Percentiles rank a stretch among this genome's conserved stretches.
Evolutionary conservation across 2,329 filamentous ascomycete genomes (phyloP).

Genomic region (Microcyclospora pomicola): DNA sequence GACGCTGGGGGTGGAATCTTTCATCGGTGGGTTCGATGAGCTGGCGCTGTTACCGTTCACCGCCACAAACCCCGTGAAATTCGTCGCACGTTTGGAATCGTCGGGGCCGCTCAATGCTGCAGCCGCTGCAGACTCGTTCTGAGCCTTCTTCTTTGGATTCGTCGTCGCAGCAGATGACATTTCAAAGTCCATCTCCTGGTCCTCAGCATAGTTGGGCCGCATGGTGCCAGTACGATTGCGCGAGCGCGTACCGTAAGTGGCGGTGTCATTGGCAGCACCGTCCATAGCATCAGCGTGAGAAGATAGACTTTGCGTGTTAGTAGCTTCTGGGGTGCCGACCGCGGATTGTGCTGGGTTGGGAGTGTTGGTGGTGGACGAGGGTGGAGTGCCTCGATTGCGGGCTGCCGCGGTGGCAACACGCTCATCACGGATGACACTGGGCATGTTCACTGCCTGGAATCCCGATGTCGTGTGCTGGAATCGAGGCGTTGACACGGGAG

Average conservation of each 20-base stretch:
- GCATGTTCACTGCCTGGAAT: not conserved
- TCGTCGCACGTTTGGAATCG: slow-evolving; percentile 5
- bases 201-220: slow-evolving; percentile 91
- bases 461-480: not conserved
- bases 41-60: slow-evolving; percentile 4
- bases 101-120: not conserved
- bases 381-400: not conserved
- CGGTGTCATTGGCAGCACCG: slow-evolving; percentile 22
- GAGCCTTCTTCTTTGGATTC: slow-evolving; percentile 19
- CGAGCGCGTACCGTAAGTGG: slow-evolving; percentile 81
- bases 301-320: slow-evolving; percentile 6
- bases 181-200: slow-evolving; percentile 83
- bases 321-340: slow-evolving; percentile 7
- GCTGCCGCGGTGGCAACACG: not conserved
- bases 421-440: not conserved
- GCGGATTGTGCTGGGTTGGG: slow-evolving; percentile 16
- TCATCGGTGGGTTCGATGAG: slow-evolving; percentile 5
- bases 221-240: slow-evolving; percentile 68
- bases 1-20: slow-evolving; percentile 34
- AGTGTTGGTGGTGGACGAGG: slow-evolving; percentile 1
- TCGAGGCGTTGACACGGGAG: not conserved
- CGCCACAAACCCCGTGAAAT: slow-evolving; percentile 5
- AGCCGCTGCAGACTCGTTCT: slow-evolving; percentile 5
- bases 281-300: slow-evolving; percentile 13
- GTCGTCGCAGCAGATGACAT: slow-evolving; percentile 30